Percentiles rank a stretch among this genome's conserved stretches.
These are phyloP conservation scores for Sanghuangporus weigelae DNA, from an alignment of 1,284 basidiomycete genomes.

Conservation along the genomic window DNA sequence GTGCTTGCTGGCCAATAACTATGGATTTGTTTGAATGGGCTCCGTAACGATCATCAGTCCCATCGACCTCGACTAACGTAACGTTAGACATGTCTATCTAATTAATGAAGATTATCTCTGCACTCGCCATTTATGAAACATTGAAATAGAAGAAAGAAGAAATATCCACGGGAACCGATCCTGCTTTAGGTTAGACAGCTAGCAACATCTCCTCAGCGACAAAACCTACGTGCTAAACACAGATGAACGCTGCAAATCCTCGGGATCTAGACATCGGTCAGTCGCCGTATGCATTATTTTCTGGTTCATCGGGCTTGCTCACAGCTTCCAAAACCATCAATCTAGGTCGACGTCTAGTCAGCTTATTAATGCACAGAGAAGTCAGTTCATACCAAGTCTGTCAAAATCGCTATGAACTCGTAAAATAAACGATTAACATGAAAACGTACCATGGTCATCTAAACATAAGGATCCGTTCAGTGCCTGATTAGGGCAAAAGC, in stretches of 20 bases:
- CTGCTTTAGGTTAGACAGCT: constrained; percentile 31
- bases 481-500: background rate
- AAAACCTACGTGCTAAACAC: constrained; percentile 65
- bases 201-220: background rate
- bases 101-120: background rate
- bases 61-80: constrained; percentile 64
- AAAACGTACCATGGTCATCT: constrained; percentile 71
- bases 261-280: constrained; percentile 53
- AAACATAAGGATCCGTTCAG: background rate
- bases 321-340: constrained; percentile 93
- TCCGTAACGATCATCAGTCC: constrained; percentile 50
- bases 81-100: constrained; percentile 15
- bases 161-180: constrained; percentile 80
- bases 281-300: background rate
- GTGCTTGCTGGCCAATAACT: constrained; percentile 71
- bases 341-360: constrained; percentile 36
- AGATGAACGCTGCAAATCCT: constrained; percentile 73
- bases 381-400: constrained; percentile 46
- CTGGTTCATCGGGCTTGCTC: constrained; percentile 23
- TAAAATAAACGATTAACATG: background rate
- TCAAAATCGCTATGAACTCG: constrained; percentile 30
- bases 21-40: constrained; percentile 65
- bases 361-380: constrained; percentile 19
- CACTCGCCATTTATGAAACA: constrained; percentile 76
- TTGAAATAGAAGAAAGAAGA: constrained; percentile 90